Evolutionary conservation across 345 rosid genomes (phyloP).

Genomic region (Gossypium raimondii): DNA sequence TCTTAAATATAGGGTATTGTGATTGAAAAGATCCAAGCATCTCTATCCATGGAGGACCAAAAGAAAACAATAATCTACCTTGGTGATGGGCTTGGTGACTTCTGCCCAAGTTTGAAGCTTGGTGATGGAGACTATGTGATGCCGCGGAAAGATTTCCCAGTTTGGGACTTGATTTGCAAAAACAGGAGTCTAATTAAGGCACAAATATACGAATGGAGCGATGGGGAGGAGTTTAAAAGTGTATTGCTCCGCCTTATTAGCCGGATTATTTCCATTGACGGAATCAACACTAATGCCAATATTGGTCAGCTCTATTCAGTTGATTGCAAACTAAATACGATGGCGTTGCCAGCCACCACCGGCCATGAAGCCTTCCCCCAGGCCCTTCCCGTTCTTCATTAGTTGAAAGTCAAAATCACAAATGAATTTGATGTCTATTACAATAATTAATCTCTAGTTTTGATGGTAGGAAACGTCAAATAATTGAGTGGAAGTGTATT

Average conservation of each 20-base stretch:
- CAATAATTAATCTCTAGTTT: not conserved
- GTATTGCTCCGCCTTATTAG: conserved; percentile 34
- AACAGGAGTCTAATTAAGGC: conserved; percentile 56
- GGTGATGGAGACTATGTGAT: conserved; percentile 46
- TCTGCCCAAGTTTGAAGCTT: conserved; percentile 74
- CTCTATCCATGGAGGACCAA: conserved; percentile 30
- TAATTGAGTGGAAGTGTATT: not conserved
- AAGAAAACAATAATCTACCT: conserved; percentile 55
- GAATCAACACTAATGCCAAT: not conserved
- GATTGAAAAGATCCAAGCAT: conserved; percentile 60
- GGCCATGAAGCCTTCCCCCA: conserved; percentile 32
- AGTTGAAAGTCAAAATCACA: not conserved
- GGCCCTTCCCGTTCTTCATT: conserved; percentile 40
- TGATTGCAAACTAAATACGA: conserved; percentile 47
- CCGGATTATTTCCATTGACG: conserved; percentile 8
- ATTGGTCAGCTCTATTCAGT: conserved; percentile 23
- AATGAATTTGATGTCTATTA: not conserved
- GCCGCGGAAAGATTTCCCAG: conserved; percentile 85
- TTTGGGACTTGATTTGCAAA: conserved; percentile 62
- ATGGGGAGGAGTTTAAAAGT: conserved; percentile 54
- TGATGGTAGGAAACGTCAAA: not conserved
- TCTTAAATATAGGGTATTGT: conserved; percentile 40
- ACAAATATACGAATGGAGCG: conserved; percentile 61
- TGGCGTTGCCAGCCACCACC: conserved; percentile 18
- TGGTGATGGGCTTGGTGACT: conserved; percentile 83